phyloP scores from a whole-genome alignment of 2,329 filamentous ascomycete species.

The Tricladium varicosporioides region DNA sequence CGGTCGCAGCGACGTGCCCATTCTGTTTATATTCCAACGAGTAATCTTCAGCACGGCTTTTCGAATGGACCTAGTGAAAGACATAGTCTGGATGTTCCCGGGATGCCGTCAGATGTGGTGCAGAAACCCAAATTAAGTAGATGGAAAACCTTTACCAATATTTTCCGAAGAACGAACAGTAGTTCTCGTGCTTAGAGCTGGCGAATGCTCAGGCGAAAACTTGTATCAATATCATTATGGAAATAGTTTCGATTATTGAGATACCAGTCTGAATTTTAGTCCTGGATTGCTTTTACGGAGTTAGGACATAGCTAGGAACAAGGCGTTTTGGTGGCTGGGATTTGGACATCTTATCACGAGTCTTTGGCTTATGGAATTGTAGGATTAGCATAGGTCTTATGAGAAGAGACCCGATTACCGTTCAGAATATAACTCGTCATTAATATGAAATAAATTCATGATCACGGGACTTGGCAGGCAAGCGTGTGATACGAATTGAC shows the following conservation, averaged over 20 bases:
- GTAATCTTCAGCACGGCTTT: slow-evolving; percentile 16
- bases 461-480: too few species aligned
- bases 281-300: background rate
- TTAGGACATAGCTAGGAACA: background rate
- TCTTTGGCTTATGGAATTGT: slow-evolving; percentile 3
- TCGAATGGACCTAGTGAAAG: slow-evolving; percentile 8
- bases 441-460: too few species aligned
- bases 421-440: too few species aligned
- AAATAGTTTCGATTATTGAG: background rate
- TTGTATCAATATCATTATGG: background rate
- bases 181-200: background rate
- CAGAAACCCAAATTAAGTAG: slow-evolving; percentile 23
- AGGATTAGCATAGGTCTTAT: background rate
- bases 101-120: slow-evolving; percentile 1
- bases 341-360: slow-evolving; percentile 4
- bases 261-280: background rate
- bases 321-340: background rate
- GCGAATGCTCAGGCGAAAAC: background rate
- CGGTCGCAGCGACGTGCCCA: slow-evolving; percentile 21
- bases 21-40: slow-evolving; percentile 25
- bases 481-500: background rate
- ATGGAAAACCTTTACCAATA: slow-evolving; percentile 30
- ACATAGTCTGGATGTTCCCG: slow-evolving; percentile 13
- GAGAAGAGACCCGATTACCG: too few species aligned
- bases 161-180: slow-evolving; percentile 24